Percentiles rank a stretch among this genome's conserved stretches.
phyloP scores from a whole-genome alignment of 257 asterid species.

The Catharanthus roseus region DNA sequence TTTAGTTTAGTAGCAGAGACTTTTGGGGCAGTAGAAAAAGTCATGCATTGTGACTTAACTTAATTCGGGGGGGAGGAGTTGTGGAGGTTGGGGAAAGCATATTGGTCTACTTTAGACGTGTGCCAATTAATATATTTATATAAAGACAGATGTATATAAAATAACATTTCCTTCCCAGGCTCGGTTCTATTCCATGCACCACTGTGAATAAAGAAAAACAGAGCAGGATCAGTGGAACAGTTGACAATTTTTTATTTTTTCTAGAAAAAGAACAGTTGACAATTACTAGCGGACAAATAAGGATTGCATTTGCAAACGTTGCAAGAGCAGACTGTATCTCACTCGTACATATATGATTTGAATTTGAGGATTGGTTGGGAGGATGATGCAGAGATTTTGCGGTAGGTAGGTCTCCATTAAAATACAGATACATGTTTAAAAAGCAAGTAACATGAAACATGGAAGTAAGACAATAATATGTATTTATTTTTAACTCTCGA shows the following conservation, averaged over 20 bases:
- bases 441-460: too few relatives aligned
- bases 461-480: too few relatives aligned
- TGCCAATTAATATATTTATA: conserved; percentile 1
- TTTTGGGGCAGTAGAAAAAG: conserved; percentile 9
- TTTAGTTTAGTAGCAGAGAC: conserved; percentile 5
- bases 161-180: too few relatives aligned
- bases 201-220: conserved; percentile 1
- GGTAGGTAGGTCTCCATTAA: conserved; percentile 44
- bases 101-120: conserved; percentile 5
- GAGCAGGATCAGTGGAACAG: conserved; percentile 19
- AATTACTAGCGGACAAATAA: conserved; percentile 23
- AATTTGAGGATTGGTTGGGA: conserved; percentile 7
- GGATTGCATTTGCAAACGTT: conserved; percentile 25
- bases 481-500: too few relatives aligned
- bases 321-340: too few relatives aligned
- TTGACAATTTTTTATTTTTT: too few relatives aligned
- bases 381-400: conserved; percentile 9
- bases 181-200: conserved; percentile 1
- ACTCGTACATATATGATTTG: background rate
- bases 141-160: background rate
- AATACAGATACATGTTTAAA: conserved; percentile 16
- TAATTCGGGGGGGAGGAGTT: too few relatives aligned
- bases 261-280: conserved; percentile 60
- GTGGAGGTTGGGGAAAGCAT: background rate
- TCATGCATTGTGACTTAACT: conserved; percentile 13